A percentile compares a stretch with the other conserved stretches of the same genome.
Conservation (phyloP, 768 basidiomycete genomes). For the Tulasnella sp. region DNA sequence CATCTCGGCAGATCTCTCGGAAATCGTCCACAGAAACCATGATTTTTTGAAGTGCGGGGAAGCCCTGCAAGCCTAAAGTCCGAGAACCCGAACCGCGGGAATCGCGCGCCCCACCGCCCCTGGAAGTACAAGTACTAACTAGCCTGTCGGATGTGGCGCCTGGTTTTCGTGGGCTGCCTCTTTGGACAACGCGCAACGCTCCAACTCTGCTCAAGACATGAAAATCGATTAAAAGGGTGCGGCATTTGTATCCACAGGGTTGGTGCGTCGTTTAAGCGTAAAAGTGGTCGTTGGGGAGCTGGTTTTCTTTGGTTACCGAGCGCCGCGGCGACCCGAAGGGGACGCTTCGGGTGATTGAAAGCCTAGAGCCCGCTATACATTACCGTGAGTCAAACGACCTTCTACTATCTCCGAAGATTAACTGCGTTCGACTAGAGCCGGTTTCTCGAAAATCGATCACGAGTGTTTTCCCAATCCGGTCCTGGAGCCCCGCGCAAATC, state of each 20-base stretch:
- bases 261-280: no score
- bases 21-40: neutral
- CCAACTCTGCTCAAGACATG: neutral
- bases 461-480: neutral
- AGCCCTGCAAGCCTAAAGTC: constrained; percentile 2
- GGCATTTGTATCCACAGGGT: no score
- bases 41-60: neutral
- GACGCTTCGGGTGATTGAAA: constrained; percentile 16
- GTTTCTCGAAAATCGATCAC: neutral
- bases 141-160: no score
- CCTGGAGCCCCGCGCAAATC: neutral
- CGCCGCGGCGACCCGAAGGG: neutral
- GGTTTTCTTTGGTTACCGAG: neutral
- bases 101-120: neutral
- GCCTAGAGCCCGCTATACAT: constrained; percentile 9
- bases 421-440: neutral
- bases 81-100: constrained; percentile 6
- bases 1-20: constrained; percentile 2
- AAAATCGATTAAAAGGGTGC: neutral
- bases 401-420: neutral
- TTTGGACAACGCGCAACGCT: no score
- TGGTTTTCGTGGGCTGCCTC: no score
- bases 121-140: neutral
- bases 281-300: neutral
- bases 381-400: neutral